Conservation (phyloP, 805 yeast genomes). For the Ogataea henricii region DNA sequence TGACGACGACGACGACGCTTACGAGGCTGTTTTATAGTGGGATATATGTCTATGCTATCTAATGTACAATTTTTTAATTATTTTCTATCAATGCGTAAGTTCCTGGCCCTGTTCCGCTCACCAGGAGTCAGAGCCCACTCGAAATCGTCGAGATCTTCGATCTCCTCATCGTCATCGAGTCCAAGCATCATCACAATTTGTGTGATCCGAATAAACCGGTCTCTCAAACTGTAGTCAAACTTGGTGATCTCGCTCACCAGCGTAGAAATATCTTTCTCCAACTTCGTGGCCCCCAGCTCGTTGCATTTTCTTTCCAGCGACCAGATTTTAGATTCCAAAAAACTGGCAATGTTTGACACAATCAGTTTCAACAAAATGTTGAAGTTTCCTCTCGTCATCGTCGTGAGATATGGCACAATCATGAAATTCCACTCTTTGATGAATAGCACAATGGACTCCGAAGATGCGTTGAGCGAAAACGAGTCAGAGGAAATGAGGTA, state of each 20-base stretch:
- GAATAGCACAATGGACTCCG: constrained; percentile 47
- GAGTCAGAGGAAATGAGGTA: constrained; percentile 36
- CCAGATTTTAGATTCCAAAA: constrained; percentile 71
- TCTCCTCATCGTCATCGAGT: constrained; percentile 64
- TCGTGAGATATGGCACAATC: constrained; percentile 59
- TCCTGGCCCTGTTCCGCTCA: constrained; percentile 67
- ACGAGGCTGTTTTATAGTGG: constrained; percentile 11
- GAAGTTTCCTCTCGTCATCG: constrained; percentile 44
- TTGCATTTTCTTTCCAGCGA: constrained; percentile 65
- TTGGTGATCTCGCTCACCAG: constrained; percentile 75
- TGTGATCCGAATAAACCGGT: constrained; percentile 75
- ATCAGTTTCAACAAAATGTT: constrained; percentile 48
- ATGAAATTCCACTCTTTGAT: constrained; percentile 63
- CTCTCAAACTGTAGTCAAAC: constrained; percentile 71
- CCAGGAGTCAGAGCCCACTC: constrained; percentile 78
- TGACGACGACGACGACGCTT: constrained; percentile 9
- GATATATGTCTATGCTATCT: constrained; percentile 1
- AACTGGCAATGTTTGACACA: constrained; percentile 54
- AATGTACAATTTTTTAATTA: constrained; percentile 9
- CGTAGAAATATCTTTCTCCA: constrained; percentile 79
- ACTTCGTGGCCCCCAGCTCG: constrained; percentile 77
- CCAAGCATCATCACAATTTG: constrained; percentile 83
- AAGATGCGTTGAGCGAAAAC: constrained; percentile 15
- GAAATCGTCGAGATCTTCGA: constrained; percentile 33
- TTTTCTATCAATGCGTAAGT: constrained; percentile 49